phyloP scores from a whole-genome alignment of 495 filamentous ascomycete species.

The Podospora pseudocomata region DNA sequence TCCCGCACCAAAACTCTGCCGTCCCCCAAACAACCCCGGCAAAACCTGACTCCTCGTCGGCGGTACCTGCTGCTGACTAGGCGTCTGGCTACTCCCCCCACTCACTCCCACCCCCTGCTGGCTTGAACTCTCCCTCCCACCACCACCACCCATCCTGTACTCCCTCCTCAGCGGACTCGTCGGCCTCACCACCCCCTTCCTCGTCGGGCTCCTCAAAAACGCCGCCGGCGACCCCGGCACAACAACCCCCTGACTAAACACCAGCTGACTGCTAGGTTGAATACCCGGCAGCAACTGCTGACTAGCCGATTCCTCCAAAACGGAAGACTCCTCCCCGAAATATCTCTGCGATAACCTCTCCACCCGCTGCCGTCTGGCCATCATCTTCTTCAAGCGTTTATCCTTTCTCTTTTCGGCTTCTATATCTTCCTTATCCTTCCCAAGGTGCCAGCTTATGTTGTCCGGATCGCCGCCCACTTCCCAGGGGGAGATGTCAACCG shows the following conservation, averaged over 20 bases:
- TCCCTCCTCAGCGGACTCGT: constrained; percentile 9
- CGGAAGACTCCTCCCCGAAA: constrained; percentile 11
- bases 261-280: constrained; percentile 8
- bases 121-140: neutral
- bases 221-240: neutral
- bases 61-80: constrained; percentile 7
- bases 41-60: constrained; percentile 20
- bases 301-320: neutral
- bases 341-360: constrained; percentile 24
- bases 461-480: constrained; percentile 21
- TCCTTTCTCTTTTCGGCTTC: constrained; percentile 16
- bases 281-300: constrained; percentile 9
- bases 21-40: constrained; percentile 17
- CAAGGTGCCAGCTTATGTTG: constrained; percentile 20
- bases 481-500: constrained; percentile 20
- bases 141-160: neutral
- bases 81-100: neutral
- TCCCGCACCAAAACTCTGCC: neutral
- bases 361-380: constrained; percentile 16
- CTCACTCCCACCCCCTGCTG: too few species aligned
- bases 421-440: constrained; percentile 9
- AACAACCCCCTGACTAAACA: neutral
- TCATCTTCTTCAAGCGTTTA: constrained; percentile 15
- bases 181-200: neutral
- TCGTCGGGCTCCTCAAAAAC: neutral